These are phyloP conservation scores for Seiridium unicorne DNA, from an alignment of 2,329 filamentous ascomycete species.

Conservation along the genomic window DNA sequence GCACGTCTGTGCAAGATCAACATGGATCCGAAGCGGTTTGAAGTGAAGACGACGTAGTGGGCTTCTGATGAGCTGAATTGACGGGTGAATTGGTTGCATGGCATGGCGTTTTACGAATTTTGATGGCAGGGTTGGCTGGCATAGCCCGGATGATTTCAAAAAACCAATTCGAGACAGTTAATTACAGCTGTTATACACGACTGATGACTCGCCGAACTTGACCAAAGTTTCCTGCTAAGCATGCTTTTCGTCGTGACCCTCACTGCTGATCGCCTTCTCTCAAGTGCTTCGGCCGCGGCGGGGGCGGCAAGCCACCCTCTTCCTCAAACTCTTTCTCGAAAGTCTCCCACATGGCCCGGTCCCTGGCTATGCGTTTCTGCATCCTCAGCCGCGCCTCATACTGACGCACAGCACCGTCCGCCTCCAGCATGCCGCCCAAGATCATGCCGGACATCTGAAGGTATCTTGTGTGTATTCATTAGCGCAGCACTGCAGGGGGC, in stretches of 20 bases:
- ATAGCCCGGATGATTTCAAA: slow-evolving; percentile 8
- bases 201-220: background rate
- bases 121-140: slow-evolving; percentile 1
- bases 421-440: slow-evolving; percentile 74
- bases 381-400: slow-evolving; percentile 67
- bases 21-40: slow-evolving; percentile 87
- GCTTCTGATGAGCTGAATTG: background rate
- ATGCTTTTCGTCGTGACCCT: background rate
- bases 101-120: slow-evolving; percentile 26
- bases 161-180: slow-evolving; percentile 13
- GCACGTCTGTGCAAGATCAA: slow-evolving; percentile 91
- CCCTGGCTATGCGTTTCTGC: slow-evolving; percentile 60
- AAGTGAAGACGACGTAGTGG: slow-evolving; percentile 17
- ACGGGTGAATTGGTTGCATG: slow-evolving; percentile 19
- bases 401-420: slow-evolving; percentile 64
- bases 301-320: slow-evolving; percentile 34
- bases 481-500: too few species aligned
- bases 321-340: slow-evolving; percentile 61
- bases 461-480: slow-evolving; percentile 52
- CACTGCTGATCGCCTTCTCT: background rate
- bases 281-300: slow-evolving; percentile 17
- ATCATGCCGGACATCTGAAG: slow-evolving; percentile 85
- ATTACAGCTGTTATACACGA: slow-evolving; percentile 13
- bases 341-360: slow-evolving; percentile 66
- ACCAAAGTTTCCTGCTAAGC: background rate